Base-by-base conservation (phyloP, 1,139 yeast species). In the Taphrina deformans region DNA sequence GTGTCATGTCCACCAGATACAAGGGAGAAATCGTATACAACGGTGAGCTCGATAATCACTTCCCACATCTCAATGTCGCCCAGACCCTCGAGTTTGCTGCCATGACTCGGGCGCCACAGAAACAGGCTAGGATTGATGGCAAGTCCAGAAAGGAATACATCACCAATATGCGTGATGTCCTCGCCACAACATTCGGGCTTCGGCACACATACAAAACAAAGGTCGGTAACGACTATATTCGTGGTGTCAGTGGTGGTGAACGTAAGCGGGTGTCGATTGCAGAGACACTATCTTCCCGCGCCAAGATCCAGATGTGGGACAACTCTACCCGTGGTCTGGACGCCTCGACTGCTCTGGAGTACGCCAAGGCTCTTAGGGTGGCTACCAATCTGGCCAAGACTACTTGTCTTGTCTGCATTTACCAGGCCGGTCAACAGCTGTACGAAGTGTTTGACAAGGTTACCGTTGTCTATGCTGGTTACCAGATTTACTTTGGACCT, bases 161-260 rank as follows among this genome's bases (percentile, higher is more conserved):
- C 23, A 75, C 78, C 48, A 87, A 85, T 72, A 77, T 85, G 77
- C 80, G 89, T 1, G 83, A 83, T 46, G 87, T 87, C 18, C 80
- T 81, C 67, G 85, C 86, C 87, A 89, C 92, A 21, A 84, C 86
- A 23, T 87, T 83, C 73, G 93, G 92, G 68, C 78, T 87, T 56
- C 77, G 81, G 56, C 89, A 86, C 71, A 85, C 89, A 14, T 80
- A 82, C 69, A 80, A 85, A 72, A 86, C 91, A 16, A 80, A 82
- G 69, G 91, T 87, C 31, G 92, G 92, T 66, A 82, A 84, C 72
- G 89, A 87, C 71, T 82, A 81, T 62, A 82, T 87, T 48, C 81
- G 92, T 71, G 95, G 95, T 75, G 89, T 87, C 38, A 86, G 91
- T 52, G 95, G 95, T 71, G 95, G 95, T 77, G 93, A 88, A 76